Percentiles rank a stretch among this genome's conserved stretches.
phyloP scores from a whole-genome alignment of 192 early-diverging fungal species.

The Podila horticola region DNA sequence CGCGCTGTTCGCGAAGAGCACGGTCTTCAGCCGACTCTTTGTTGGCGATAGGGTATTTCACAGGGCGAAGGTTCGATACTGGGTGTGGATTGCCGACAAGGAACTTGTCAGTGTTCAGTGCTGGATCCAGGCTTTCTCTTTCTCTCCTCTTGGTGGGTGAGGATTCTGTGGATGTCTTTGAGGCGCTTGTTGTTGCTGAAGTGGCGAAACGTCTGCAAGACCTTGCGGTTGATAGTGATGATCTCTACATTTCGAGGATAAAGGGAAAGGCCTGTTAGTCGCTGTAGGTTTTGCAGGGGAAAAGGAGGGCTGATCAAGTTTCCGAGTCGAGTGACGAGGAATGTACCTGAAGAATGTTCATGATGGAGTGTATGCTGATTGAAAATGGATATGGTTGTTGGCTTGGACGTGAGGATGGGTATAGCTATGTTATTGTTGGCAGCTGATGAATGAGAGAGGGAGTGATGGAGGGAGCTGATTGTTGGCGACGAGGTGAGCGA shows the following conservation, averaged over 20 bases:
- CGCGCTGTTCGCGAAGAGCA: conserved; percentile 54
- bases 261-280: neutral
- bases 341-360: too few species aligned
- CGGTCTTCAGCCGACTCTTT: conserved; percentile 61
- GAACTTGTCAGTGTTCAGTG: conserved; percentile 37
- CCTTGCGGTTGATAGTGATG: neutral
- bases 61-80: conserved; percentile 63
- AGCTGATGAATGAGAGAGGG: too few species aligned
- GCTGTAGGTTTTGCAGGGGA: neutral
- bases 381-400: too few species aligned
- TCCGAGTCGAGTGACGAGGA: too few species aligned
- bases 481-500: too few species aligned
- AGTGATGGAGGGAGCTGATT: too few species aligned
- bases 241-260: neutral
- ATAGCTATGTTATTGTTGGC: too few species aligned
- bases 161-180: neutral
- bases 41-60: conserved; percentile 57
- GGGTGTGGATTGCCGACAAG: conserved; percentile 61
- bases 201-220: neutral
- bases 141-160: conserved; percentile 6
- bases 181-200: conserved; percentile 10
- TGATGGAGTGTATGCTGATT: too few species aligned
- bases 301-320: neutral
- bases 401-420: too few species aligned
- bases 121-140: conserved; percentile 37